These are phyloP conservation scores for Podaxis sp. DNA, from an alignment of 768 basidiomycete genomes.

Conservation along the genomic window DNA sequence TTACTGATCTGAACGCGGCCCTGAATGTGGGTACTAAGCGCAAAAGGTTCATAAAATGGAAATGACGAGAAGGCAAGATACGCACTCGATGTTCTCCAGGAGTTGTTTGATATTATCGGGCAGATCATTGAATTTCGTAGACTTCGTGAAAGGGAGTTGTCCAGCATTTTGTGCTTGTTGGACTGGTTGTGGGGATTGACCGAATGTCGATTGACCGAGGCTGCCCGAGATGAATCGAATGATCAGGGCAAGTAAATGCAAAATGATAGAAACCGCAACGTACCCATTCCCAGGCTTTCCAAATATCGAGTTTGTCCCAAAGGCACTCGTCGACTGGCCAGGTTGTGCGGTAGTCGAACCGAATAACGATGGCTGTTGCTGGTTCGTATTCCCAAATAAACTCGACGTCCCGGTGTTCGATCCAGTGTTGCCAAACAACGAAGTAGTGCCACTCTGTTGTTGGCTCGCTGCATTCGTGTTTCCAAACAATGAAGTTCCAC, in stretches of 20 bases:
- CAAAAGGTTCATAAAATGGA: constrained; percentile 11
- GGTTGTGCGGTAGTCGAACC: constrained; percentile 18
- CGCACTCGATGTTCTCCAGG: constrained; percentile 72
- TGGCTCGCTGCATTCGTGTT: not conserved
- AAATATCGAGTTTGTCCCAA: constrained; percentile 14
- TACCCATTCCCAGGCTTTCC: constrained; percentile 12
- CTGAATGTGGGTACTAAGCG: constrained; percentile 60
- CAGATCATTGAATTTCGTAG: constrained; percentile 80
- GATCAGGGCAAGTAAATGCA: not conserved
- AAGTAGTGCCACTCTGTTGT: constrained; percentile 15
- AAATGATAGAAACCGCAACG: not conserved
- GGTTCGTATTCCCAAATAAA: constrained; percentile 8
- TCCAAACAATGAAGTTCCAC: constrained; percentile 7
- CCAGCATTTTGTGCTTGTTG: constrained; percentile 25
- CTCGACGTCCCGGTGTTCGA: constrained; percentile 9
- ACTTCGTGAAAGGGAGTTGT: constrained; percentile 37
- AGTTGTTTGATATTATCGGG: constrained; percentile 62
- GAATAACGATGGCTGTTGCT: constrained; percentile 26
- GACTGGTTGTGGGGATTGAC: constrained; percentile 6
- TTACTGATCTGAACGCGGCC: constrained; percentile 78
- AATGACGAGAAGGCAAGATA: not conserved
- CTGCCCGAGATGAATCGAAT: not conserved
- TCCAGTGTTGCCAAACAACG: constrained; percentile 20
- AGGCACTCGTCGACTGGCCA: constrained; percentile 10
- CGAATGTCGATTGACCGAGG: not conserved